phyloP scores from a whole-genome alignment of 1,139 yeast species.

The Debaryomycetaceae sp. region DNA sequence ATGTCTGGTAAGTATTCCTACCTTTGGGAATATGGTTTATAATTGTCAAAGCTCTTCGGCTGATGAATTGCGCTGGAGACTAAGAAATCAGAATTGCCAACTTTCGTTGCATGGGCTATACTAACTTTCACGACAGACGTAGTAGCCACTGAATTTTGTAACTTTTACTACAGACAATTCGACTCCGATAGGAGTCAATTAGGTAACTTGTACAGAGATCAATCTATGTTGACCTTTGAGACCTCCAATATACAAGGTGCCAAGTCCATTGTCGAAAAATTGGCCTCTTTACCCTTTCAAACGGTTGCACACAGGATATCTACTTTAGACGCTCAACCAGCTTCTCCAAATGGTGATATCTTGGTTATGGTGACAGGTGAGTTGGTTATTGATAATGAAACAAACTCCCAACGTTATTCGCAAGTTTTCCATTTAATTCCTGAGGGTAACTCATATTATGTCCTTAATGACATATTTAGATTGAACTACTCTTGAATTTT shows the following conservation, averaged over 20 bases:
- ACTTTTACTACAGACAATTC: constrained; percentile 92
- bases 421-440: constrained; percentile 97
- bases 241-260: constrained; percentile 94
- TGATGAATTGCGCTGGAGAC: no score
- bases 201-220: constrained; percentile 93
- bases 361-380: constrained; percentile 98
- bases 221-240: constrained; percentile 97
- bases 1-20: not conserved
- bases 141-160: constrained; percentile 79
- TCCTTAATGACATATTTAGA: constrained; percentile 95
- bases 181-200: constrained; percentile 90
- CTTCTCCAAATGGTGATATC: constrained; percentile 89
- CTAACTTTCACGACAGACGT: constrained; percentile 1
- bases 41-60: no score
- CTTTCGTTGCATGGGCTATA: not conserved
- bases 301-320: constrained; percentile 91
- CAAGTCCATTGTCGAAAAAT: constrained; percentile 85
- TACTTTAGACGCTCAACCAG: constrained; percentile 97
- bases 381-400: constrained; percentile 87
- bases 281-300: constrained; percentile 81
- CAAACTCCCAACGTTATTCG: constrained; percentile 91
- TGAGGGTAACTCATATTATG: constrained; percentile 86
- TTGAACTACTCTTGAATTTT: constrained; percentile 62
- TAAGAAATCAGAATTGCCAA: no score
- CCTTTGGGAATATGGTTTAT: not conserved